A percentile compares a stretch with the other conserved stretches of the same genome.
These are phyloP conservation scores for Aquanectria penicillioides DNA, from an alignment of 2,329 filamentous ascomycete species.

Conservation along the genomic window DNA sequence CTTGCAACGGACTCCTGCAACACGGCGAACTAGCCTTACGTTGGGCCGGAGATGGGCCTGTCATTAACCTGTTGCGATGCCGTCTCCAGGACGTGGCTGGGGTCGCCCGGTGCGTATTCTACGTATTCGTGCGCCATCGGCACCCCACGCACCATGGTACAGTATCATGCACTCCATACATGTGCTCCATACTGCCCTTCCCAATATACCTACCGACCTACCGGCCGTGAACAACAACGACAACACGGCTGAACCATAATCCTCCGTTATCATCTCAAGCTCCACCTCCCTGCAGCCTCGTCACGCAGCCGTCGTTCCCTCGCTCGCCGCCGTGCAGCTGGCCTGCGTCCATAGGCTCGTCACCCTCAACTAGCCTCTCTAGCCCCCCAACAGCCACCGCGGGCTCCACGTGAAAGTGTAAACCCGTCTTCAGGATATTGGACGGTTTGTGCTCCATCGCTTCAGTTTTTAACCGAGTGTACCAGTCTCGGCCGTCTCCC, in stretches of 20 bases:
- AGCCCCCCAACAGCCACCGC: constrained; percentile 1
- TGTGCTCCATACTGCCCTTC: too few relatives aligned
- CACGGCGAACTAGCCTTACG: constrained; percentile 15
- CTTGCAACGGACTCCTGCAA: constrained; percentile 7
- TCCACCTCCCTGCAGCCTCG: constrained; percentile 20
- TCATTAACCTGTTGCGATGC: constrained; percentile 2
- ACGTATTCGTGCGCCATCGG: constrained; percentile 16
- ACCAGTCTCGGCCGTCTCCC: constrained; percentile 6
- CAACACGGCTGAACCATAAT: constrained; percentile 5
- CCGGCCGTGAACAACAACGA: constrained; percentile 2
- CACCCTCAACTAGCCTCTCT: not conserved
- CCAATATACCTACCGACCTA: constrained; percentile 6
- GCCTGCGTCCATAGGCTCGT: not conserved
- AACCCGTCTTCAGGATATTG: constrained; percentile 23
- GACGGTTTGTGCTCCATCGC: constrained; percentile 23
- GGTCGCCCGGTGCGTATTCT: not conserved
- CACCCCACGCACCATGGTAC: too few relatives aligned
- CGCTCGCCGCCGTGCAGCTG: constrained; percentile 3
- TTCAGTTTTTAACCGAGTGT: constrained; percentile 33
- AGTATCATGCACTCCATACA: too few relatives aligned
- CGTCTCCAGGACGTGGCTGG: constrained; percentile 11
- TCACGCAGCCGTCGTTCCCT: constrained; percentile 21
- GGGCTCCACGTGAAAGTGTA: constrained; percentile 10
- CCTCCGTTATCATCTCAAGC: constrained; percentile 25
- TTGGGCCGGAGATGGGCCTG: not conserved